Base-by-base conservation (phyloP, 1,139 yeast genomes). In the Geotrichum histeridarum region DNA sequence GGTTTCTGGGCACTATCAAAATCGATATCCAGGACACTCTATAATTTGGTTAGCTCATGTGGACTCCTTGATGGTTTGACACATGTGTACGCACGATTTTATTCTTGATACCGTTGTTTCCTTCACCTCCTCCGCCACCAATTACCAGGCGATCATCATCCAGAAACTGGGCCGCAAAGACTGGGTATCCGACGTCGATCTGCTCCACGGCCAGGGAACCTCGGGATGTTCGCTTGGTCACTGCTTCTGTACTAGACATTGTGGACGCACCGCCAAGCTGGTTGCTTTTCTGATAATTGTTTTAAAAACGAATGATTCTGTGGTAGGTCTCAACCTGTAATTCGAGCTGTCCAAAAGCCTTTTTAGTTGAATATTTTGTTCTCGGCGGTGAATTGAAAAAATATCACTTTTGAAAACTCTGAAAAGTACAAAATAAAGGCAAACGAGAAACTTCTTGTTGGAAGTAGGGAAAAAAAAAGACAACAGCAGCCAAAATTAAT, bases 61-160 rank as follows among this genome's bases (percentile, higher is more conserved):
- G 27, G 27, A 22, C 27, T 22, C 27, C 27, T 22, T 22, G 5
- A 22, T 22, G 27, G 27, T 22, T 22, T 22, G 5, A 5, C 27
- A 22, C 11, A 17, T 18, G 15, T n/a, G 41, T 33, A 57, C 64
- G 41, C 55, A 64, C 67, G 62, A 91, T 75, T 67, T 86, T 89
- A 70, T 91, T 91, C 47, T 93, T 87, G 54, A 90, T 82, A 45
- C 96, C 97, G 65, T 88, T 84, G 72, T 67, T 84, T 14, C 95
- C 95, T 69, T 88, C 95, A 41, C 97, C 98, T 39, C 97, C 97
- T 46, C 98, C 99, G 43, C 99, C 99, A 5, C 90, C 82, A 32
- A 86, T 86, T 52, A 90, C 70, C 37, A 90, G 69, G 2, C 84
- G 79, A 60, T 77, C 74, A 61, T 83, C 78, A 62, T 81, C 77